Conservation (phyloP, 139 green algal genomes). For the Chlamydomonas incerta region DNA sequence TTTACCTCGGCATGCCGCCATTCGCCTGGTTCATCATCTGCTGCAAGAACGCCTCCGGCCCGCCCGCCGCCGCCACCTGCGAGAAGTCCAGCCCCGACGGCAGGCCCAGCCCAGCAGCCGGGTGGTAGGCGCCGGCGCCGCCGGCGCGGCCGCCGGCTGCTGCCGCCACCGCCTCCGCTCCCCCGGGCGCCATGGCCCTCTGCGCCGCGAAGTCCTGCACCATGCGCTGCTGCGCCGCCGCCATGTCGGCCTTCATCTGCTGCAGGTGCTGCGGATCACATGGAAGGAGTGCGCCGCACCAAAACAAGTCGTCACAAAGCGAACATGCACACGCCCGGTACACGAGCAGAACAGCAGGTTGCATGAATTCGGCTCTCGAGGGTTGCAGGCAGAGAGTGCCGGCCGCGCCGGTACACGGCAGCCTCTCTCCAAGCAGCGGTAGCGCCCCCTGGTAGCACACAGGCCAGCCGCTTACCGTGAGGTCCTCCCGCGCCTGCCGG, state of each 20-base stretch:
- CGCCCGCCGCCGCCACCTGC: slow-evolving; percentile 15
- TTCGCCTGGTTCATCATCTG: neutral
- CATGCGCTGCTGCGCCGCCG: slow-evolving; percentile 44
- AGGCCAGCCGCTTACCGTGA: slow-evolving; percentile 43
- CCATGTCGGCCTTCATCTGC: slow-evolving; percentile 54
- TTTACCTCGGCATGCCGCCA: neutral
- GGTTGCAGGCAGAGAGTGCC: too few relatives aligned
- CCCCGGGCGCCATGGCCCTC: neutral
- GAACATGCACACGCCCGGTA: too few relatives aligned
- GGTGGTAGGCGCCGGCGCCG: neutral
- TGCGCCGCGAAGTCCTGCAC: slow-evolving; percentile 35
- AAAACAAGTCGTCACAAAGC: too few relatives aligned
- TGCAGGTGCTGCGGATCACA: slow-evolving; percentile 37
- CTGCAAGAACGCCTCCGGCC: neutral
- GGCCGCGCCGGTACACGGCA: too few relatives aligned
- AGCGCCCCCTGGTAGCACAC: too few relatives aligned
- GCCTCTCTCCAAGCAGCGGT: too few relatives aligned
- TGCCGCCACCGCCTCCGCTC: neutral
- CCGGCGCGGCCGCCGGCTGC: neutral
- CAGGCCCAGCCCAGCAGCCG: neutral
- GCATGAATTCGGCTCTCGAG: too few relatives aligned
- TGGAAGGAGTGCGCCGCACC: too few relatives aligned
- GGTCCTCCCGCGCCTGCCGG: slow-evolving; percentile 68
- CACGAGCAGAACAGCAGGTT: too few relatives aligned
- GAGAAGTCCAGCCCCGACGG: slow-evolving; percentile 24